Percentiles rank a stretch among this genome's conserved stretches.
phyloP scores from a whole-genome alignment of 768 basidiomycete genomes.

The Boletellus ananas region DNA sequence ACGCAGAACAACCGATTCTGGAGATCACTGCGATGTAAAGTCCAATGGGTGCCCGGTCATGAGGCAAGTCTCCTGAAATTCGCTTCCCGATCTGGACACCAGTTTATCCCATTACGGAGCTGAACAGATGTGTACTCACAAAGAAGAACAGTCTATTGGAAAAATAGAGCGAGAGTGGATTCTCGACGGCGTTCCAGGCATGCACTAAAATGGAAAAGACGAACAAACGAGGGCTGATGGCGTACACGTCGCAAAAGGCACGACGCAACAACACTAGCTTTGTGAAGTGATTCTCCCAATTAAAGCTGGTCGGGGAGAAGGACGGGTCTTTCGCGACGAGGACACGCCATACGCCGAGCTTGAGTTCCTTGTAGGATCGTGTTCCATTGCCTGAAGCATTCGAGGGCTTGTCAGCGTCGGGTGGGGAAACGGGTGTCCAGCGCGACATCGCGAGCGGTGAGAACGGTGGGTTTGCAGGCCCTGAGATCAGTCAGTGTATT shows the following conservation, averaged over 20 bases:
- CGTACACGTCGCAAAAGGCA: slow-evolving; percentile 21
- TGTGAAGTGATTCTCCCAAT: slow-evolving; percentile 3
- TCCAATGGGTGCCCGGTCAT: not conserved
- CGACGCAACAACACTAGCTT: slow-evolving; percentile 8
- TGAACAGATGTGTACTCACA: slow-evolving; percentile 4
- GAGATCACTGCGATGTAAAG: slow-evolving; percentile 12
- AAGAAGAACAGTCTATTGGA: slow-evolving; percentile 19
- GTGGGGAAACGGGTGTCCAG: not conserved
- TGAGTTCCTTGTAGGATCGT: slow-evolving; percentile 8
- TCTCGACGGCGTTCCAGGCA: slow-evolving; percentile 20
- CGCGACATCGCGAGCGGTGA: not conserved
- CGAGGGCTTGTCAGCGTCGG: not conserved
- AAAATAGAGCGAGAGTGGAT: slow-evolving; percentile 19
- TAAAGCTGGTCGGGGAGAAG: slow-evolving; percentile 5
- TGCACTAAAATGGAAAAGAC: slow-evolving; percentile 2
- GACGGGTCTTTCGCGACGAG: slow-evolving; percentile 12
- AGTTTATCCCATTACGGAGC: not conserved
- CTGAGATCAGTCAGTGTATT: too few relatives aligned
- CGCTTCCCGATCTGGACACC: slow-evolving; percentile 20
- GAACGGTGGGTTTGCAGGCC: too few relatives aligned
- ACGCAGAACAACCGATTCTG: slow-evolving; percentile 13
- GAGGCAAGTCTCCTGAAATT: slow-evolving; percentile 1
- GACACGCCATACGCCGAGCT: slow-evolving; percentile 26
- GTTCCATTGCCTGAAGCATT: not conserved
- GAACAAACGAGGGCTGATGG: slow-evolving; percentile 20